A percentile compares a stretch with the other conserved stretches of the same genome.
These are phyloP conservation scores for Gaeumannomyces sp. DNA, from an alignment of 2,329 filamentous ascomycete species.

Conservation along the genomic window DNA sequence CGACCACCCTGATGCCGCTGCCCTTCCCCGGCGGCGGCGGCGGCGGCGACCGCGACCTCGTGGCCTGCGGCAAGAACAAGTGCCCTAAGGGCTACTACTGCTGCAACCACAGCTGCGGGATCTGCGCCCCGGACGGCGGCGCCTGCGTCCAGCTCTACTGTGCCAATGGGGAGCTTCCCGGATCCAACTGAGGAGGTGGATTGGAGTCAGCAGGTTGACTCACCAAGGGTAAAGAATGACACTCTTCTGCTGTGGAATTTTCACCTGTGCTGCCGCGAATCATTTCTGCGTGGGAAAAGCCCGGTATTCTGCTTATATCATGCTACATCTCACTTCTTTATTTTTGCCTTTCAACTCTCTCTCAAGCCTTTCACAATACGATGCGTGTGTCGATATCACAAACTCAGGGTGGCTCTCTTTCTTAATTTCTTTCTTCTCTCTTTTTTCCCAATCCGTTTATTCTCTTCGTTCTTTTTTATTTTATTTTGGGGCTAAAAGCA, in stretches of 20 bases:
- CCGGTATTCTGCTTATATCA: background rate
- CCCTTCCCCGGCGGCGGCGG: background rate
- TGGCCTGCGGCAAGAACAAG: slow-evolving; percentile 16
- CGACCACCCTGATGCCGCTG: background rate
- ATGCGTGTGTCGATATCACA: background rate
- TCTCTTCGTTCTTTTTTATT: background rate
- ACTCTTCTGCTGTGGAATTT: background rate
- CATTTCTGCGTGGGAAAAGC: background rate
- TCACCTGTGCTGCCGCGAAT: no score
- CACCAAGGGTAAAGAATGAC: background rate
- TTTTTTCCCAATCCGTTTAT: background rate
- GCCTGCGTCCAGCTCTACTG: slow-evolving; percentile 18
- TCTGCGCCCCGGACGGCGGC: slow-evolving; percentile 16
- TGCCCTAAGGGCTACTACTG: slow-evolving; percentile 15
- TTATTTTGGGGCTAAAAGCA: background rate
- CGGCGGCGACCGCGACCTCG: background rate
- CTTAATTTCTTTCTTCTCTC: no score
- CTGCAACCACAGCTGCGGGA: slow-evolving; percentile 21
- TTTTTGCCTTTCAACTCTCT: background rate
- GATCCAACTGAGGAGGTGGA: background rate
- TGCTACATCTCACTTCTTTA: background rate
- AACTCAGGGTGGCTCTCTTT: background rate
- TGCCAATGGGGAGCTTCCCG: background rate
- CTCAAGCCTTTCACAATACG: background rate
- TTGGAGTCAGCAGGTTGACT: background rate